Evolutionary conservation across 139 green algal genomes (phyloP), one percentile per base, ranked within the genome.

Genomic region (Auxenochlorella protothecoides): DNA sequence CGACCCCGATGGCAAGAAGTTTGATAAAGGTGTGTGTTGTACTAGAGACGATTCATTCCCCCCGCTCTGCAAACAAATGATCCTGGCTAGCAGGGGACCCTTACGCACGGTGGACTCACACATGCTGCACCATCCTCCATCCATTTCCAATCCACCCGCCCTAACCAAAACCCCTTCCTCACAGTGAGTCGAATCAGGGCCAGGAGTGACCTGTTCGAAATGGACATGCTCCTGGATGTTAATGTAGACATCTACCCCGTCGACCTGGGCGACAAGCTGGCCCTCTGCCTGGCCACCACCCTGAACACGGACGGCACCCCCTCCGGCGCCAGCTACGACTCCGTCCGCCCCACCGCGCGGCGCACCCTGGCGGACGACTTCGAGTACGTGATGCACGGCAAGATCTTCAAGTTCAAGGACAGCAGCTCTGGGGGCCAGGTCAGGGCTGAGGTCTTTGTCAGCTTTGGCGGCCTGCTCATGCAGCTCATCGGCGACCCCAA

Each of bases 331-430:
- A 84, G 81, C 27, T 92, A 86, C 72, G 88, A 92, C 63, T 79
- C 86, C 75, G 87, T 89, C 65, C 66, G 86, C 69, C 12, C 11
- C 9, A 63, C 11, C 10, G 59, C 63, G 6, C 75, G 83, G 59
- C 72, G 74, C 11, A 88, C 72, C 4, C 79, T 97, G 3, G 87
- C 92, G 83, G 92, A 98, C 86, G 81, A 85, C 14, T 98, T 92
- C 75, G 93, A 98, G 14, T 98, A 98, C 76, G 93, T 98, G 15
- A 97, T 96, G 89, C 83, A 96, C 78, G 93, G 93, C 62, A 92
- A 93, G 83, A 84, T 96, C 27, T 96, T 93, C 83, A 96, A 96
- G 76, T 93, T 87, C 82, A 86, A 85, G 73, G 88, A 94, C 72
- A 83, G 71, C 62, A 65, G 67, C 5, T 70, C 71, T 16, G 63